phyloP scores from a whole-genome alignment of 805 yeast genomes.

The Candida coquimbonensis region DNA sequence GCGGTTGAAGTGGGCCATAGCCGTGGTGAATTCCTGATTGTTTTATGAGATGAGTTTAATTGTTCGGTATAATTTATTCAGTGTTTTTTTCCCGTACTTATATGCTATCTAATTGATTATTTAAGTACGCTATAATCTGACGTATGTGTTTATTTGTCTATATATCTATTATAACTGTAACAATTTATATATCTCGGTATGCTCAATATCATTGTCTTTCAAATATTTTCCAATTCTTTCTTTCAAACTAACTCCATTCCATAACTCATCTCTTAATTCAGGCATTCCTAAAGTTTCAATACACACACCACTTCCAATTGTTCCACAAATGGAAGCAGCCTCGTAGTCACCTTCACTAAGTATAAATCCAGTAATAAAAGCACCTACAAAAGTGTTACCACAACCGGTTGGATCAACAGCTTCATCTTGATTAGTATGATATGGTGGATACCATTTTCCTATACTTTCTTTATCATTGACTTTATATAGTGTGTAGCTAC shows the following conservation, averaged over 20 bases:
- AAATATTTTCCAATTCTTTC: constrained; percentile 39
- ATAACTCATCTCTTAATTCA: constrained; percentile 26
- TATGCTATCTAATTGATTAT: too few species aligned
- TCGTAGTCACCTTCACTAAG: constrained; percentile 40
- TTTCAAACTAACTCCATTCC: constrained; percentile 54
- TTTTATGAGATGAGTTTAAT: too few species aligned
- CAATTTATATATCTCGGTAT: not conserved
- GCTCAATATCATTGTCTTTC: constrained; percentile 12
- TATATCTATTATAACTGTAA: not conserved
- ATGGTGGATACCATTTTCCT: constrained; percentile 60
- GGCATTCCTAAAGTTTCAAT: constrained; percentile 82
- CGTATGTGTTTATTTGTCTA: not conserved
- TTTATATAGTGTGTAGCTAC: constrained; percentile 43
- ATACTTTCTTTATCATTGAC: constrained; percentile 18
- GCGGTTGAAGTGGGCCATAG: too few species aligned
- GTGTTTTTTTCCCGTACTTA: too few species aligned
- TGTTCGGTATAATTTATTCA: too few species aligned
- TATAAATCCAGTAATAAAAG: constrained; percentile 55
- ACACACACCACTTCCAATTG: constrained; percentile 72
- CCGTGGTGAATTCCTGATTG: too few species aligned
- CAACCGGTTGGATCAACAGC: constrained; percentile 94
- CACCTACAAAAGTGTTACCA: constrained; percentile 87
- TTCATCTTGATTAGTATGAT: constrained; percentile 41
- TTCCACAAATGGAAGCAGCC: constrained; percentile 59
- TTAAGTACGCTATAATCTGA: too few species aligned